A percentile compares a stretch with the other conserved stretches of the same genome.
Conservation (phyloP, 73 alveolate genomes). For the Loxodes magnus region DNA sequence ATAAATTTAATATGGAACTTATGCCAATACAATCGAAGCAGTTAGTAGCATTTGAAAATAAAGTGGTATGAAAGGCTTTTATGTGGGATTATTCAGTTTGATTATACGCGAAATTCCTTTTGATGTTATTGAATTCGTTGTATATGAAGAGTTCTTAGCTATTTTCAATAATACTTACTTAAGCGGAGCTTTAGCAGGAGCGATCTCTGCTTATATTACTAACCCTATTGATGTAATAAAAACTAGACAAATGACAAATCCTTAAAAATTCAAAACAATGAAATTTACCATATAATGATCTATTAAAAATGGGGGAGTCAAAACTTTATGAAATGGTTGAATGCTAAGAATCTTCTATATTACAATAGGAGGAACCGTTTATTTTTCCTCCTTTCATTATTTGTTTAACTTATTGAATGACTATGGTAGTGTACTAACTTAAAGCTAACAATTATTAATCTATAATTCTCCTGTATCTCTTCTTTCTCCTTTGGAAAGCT, state of each 20-base stretch:
- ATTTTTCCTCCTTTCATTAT: neutral
- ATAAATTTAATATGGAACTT: conserved; percentile 36
- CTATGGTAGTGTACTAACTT: too few relatives aligned
- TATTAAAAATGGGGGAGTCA: conserved; percentile 1
- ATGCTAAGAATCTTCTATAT: neutral
- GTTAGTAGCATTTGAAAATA: conserved; percentile 10
- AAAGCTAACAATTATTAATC: too few relatives aligned
- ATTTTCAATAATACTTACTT: too few relatives aligned
- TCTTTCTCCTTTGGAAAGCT: too few relatives aligned
- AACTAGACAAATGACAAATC: conserved; percentile 42
- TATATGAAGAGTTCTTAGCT: too few relatives aligned
- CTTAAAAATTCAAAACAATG: too few relatives aligned
- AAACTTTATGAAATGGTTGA: conserved; percentile 8
- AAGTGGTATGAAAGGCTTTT: conserved; percentile 35
- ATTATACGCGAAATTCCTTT: conserved; percentile 49
- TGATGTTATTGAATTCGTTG: conserved; percentile 38
- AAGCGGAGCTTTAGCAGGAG: conserved; percentile 63
- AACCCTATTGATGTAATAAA: conserved; percentile 59
- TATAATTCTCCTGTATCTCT: too few relatives aligned
- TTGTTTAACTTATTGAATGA: too few relatives aligned
- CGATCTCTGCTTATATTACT: conserved; percentile 38
- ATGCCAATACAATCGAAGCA: conserved; percentile 18
- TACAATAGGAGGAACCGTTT: conserved; percentile 7
- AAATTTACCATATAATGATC: neutral
- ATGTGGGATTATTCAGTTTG: conserved; percentile 34